phyloP scores from a whole-genome alignment of 495 filamentous ascomycete genomes.

The Trichodelitschia bisporula region DNA sequence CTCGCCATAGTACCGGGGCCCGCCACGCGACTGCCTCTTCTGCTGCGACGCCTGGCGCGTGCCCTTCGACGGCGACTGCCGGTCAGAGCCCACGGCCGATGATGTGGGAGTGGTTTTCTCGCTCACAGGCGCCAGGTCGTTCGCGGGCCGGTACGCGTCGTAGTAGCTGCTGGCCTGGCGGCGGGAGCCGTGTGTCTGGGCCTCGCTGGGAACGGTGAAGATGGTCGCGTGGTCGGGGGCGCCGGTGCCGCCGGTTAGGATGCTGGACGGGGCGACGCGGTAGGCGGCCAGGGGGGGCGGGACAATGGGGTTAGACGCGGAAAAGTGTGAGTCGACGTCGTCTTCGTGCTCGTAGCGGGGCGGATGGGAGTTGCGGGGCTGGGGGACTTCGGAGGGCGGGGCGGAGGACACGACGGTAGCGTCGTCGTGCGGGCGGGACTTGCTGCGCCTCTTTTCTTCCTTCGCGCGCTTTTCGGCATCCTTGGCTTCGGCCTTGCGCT shows the following conservation, averaged over 20 bases:
- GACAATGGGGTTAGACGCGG: not conserved
- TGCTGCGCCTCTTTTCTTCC: not conserved
- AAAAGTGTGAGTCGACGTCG: not conserved
- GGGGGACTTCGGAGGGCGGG: slow-evolving; percentile 5
- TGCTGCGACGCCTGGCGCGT: not conserved
- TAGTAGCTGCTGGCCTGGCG: slow-evolving; percentile 10
- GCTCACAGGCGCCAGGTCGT: not conserved
- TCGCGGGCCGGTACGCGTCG: slow-evolving; percentile 10
- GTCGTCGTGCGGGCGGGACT: slow-evolving; percentile 4
- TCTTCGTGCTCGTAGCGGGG: not conserved
- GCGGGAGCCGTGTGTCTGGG: slow-evolving; percentile 5
- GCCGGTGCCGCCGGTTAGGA: slow-evolving; percentile 1
- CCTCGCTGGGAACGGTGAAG: slow-evolving; percentile 5
- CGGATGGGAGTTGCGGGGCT: not conserved
- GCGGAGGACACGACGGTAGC: slow-evolving; percentile 5
- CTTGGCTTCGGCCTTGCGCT: slow-evolving; percentile 6
- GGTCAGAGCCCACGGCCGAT: not conserved
- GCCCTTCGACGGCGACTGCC: not conserved
- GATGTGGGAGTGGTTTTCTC: slow-evolving; percentile 3
- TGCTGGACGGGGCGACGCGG: not conserved
- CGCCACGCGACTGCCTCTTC: not conserved
- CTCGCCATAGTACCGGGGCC: slow-evolving; percentile 1
- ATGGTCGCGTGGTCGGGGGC: not conserved
- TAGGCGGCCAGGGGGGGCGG: no score
- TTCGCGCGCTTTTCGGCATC: slow-evolving; percentile 7